A percentile compares a stretch with the other conserved stretches of the same genome.
Conservation (phyloP, 805 yeast genomes). For the Kuraishia molischiana region DNA sequence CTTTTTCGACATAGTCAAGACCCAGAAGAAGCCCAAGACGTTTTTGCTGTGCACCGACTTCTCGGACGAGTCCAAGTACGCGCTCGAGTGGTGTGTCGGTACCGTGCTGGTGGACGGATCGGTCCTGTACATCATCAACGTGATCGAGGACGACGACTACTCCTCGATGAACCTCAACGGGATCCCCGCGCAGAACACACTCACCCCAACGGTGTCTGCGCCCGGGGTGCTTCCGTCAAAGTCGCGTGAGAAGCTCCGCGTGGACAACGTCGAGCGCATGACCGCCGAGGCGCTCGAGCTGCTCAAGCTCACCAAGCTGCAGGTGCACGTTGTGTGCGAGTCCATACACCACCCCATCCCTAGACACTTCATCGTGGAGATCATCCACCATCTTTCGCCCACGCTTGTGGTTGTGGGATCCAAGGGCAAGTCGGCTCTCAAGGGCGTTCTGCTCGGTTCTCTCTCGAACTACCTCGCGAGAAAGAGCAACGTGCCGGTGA, state of each 20-base stretch:
- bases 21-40: slow-evolving; percentile 31
- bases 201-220: slow-evolving; percentile 5
- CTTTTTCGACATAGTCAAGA: slow-evolving; percentile 35
- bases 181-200: slow-evolving; percentile 12
- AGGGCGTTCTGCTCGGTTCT: slow-evolving; percentile 67
- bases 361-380: slow-evolving; percentile 56
- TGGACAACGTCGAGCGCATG: slow-evolving; percentile 31
- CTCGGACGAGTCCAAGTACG: slow-evolving; percentile 73
- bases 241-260: slow-evolving; percentile 26
- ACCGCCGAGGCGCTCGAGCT: slow-evolving; percentile 30
- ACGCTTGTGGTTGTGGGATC: slow-evolving; percentile 71
- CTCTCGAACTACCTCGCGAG: slow-evolving; percentile 66
- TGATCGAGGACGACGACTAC: slow-evolving; percentile 33
- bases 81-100: slow-evolving; percentile 85
- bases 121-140: slow-evolving; percentile 63
- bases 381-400: slow-evolving; percentile 63
- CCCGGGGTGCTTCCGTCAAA: slow-evolving; percentile 2
- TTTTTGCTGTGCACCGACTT: slow-evolving; percentile 75
- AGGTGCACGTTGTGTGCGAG: slow-evolving; percentile 65
- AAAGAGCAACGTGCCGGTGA: slow-evolving; percentile 64
- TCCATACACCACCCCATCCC: slow-evolving; percentile 72
- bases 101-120: slow-evolving; percentile 76
- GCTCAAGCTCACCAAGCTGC: slow-evolving; percentile 56
- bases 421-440: slow-evolving; percentile 60
- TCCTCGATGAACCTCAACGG: slow-evolving; percentile 25